Evolutionary conservation across 225 moss, liverwort and hornwort species (phyloP).

Genomic region (Sphagnum contortum): DNA sequence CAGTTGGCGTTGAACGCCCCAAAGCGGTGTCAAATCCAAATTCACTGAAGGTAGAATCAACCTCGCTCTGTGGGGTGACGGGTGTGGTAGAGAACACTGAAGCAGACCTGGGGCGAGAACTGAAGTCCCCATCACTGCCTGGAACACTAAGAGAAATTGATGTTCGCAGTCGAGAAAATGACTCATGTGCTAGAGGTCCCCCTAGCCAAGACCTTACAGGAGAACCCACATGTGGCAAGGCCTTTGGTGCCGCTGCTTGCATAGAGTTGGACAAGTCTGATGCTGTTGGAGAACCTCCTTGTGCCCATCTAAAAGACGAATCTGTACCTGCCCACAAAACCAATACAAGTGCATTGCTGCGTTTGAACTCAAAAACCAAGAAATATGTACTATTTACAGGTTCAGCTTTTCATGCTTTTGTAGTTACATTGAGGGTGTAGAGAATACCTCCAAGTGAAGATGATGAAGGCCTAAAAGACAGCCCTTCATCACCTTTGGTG

Average conservation of each 20-base stretch:
- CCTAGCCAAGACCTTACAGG: constrained; percentile 49
- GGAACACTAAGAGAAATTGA: constrained; percentile 33
- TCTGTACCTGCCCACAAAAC: constrained; percentile 19
- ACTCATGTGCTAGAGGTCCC: constrained; percentile 40
- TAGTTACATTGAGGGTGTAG: no score
- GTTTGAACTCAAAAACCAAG: neutral
- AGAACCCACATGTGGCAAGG: constrained; percentile 19
- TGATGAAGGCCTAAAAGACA: constrained; percentile 27
- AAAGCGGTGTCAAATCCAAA: constrained; percentile 35
- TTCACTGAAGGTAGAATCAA: constrained; percentile 42
- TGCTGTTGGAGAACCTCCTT: constrained; percentile 39
- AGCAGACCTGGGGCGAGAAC: constrained; percentile 44
- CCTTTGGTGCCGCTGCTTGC: no score
- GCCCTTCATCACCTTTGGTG: constrained; percentile 24
- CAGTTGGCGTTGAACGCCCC: constrained; percentile 48
- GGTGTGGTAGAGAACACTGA: constrained; percentile 45
- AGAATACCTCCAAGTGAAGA: constrained; percentile 32
- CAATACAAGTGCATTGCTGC: neutral
- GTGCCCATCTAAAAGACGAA: constrained; percentile 36
- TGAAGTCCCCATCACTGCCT: constrained; percentile 53
- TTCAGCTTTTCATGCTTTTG: no score
- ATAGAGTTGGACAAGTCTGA: constrained; percentile 36
- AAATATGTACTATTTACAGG: neutral
- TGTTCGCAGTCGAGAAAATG: constrained; percentile 41
- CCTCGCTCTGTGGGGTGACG: constrained; percentile 42